Base-by-base conservation (phyloP, 164 flowering plant genomes). In the Buxus sempervirens region DNA sequence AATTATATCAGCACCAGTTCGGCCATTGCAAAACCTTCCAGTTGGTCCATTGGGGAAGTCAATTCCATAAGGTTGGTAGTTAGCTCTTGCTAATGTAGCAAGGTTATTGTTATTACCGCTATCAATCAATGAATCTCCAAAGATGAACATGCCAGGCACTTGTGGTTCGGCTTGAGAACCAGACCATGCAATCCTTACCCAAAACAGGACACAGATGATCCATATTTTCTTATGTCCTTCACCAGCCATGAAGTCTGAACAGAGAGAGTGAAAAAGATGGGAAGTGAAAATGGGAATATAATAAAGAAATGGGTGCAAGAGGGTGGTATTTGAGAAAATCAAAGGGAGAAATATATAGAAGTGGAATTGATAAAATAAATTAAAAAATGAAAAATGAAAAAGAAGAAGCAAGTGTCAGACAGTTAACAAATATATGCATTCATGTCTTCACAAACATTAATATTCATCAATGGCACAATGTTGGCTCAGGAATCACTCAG, bases 121-220 rank as follows among this genome's bases (percentile, higher is more conserved):
- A 25, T 85, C 88, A 13, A 81, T 82, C 72, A 82, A 66, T 0
- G 88, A 85, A 55, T 85, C 88, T 12, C 88, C 88, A 69, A 85
- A 85, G 5, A 85, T 79, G 68, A 85, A 85, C 75, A 73, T 79
- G 66, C 82, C 74, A 25, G 84, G 83, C 6, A 76, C 87, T 55
- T 77, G 81, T 5, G 74, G 78, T 45, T 45, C 51, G 16, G 16
- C 79, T 27, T 23, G n/a, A 26, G 23, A 70, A 51, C 45, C 5
- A 41, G 18, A 45, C 58, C 60, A 48, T n/a, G 21, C 22, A 21
- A 24, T 9, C 54, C 20, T 4, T 2, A 67, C 41, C 71, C 63
- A 5, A 45, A 73, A 56, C 49, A 69, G 36, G 41, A 51, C 36
- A 5, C 64, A 53, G 24, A 36, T 27, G 62, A 18, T 63, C 62